Evolutionary conservation across 2,329 filamentous ascomycete species (phyloP).

Genomic region (Colletotrichum costaricense): DNA sequence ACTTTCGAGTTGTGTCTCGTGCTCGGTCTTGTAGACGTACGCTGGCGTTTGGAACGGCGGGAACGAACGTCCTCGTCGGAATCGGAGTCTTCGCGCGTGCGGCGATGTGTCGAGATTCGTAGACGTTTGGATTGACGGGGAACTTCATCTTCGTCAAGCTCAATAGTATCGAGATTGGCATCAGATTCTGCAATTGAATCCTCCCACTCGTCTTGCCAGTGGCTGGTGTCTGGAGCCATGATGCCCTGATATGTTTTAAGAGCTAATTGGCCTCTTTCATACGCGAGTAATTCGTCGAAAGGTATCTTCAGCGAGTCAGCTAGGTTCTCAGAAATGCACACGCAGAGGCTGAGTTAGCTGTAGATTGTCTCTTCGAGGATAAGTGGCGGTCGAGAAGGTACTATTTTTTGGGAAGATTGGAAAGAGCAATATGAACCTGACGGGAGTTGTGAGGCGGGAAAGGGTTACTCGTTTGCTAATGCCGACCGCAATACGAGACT

Average conservation of each 20-base stretch:
- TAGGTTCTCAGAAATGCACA: not conserved
- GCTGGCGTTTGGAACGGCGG: conserved; percentile 25
- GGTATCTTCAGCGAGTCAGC: conserved; percentile 20
- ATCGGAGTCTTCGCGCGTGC: not conserved
- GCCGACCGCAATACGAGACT: not conserved
- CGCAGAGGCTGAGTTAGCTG: not conserved
- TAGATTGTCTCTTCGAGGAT: not conserved
- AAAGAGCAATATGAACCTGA: not conserved
- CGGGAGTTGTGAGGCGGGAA: not conserved
- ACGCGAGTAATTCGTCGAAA: conserved; percentile 15
- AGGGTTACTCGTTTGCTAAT: not conserved
- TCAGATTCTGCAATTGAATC: conserved; percentile 12
- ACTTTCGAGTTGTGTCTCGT: not conserved
- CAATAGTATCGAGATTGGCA: not conserved
- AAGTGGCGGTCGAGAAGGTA: not conserved
- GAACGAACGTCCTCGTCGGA: conserved; percentile 15
- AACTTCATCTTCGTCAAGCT: conserved; percentile 21
- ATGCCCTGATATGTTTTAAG: conserved; percentile 5
- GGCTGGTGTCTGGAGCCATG: conserved; percentile 17
- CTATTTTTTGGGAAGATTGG: not conserved
- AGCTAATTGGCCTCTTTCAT: conserved; percentile 20
- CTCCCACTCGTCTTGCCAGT: conserved; percentile 13
- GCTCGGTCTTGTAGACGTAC: conserved; percentile 1
- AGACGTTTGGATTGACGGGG: conserved; percentile 6
- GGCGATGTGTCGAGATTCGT: conserved; percentile 1